A percentile compares a stretch with the other conserved stretches of the same genome.
Evolutionary conservation across 305 asterid species (phyloP).

Genomic region (Rubia tinctorum): DNA sequence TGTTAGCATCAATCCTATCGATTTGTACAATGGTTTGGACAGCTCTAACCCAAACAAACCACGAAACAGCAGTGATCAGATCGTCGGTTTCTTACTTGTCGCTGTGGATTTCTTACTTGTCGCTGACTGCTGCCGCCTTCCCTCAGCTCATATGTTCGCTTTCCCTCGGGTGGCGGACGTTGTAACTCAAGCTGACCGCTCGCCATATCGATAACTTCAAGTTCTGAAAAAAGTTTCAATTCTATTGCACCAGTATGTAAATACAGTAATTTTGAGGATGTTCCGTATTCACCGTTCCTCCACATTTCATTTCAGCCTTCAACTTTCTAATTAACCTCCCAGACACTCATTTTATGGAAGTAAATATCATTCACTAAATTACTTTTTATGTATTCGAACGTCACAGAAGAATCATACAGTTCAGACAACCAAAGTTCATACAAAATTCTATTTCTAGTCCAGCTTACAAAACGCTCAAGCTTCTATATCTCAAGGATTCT

Average conservation of each 20-base stretch:
- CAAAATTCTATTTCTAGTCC: neutral
- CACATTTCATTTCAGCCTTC: neutral
- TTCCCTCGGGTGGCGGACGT: neutral
- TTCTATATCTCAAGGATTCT: constrained; percentile 26
- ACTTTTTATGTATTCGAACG: neutral
- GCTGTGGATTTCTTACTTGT: no score
- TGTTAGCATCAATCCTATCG: neutral
- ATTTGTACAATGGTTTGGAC: neutral
- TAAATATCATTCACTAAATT: neutral
- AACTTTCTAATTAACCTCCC: neutral
- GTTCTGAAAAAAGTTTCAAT: neutral
- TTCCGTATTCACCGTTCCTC: neutral
- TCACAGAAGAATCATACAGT: neutral
- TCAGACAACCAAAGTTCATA: neutral
- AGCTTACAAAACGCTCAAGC: no score
- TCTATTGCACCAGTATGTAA: neutral
- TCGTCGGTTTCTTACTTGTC: neutral
- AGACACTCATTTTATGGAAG: neutral
- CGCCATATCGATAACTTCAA: neutral
- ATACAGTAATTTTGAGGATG: neutral
- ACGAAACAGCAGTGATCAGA: neutral
- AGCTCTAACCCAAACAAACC: neutral
- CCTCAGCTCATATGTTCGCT: neutral
- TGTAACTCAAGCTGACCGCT: neutral
- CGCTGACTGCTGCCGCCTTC: neutral